A percentile compares a stretch with the other conserved stretches of the same genome.
Conservation (phyloP, 768 basidiomycete species). For the Sarcodon sp. region DNA sequence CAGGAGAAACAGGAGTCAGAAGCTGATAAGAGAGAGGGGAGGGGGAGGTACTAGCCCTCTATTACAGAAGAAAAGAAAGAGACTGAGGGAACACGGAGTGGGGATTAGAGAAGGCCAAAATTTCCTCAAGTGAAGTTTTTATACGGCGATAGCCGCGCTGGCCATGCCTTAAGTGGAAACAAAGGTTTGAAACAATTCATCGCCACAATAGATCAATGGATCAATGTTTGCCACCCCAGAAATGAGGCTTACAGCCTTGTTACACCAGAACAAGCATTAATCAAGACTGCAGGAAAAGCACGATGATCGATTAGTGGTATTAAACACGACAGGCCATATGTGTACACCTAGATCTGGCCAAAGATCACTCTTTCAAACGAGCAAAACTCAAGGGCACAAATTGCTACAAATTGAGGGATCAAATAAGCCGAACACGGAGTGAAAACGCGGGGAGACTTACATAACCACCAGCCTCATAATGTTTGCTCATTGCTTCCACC, state of each 20-base stretch:
- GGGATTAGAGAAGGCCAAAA: not conserved
- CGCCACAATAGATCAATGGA: too few relatives aligned
- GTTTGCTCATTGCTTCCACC: slow-evolving; percentile 98
- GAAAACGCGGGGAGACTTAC: slow-evolving; percentile 33
- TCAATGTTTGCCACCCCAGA: too few relatives aligned
- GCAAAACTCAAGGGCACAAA: slow-evolving; percentile 38
- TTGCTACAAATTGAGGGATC: slow-evolving; percentile 19
- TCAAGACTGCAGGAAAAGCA: too few relatives aligned
- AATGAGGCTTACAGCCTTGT: too few relatives aligned
- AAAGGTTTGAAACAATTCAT: too few relatives aligned
- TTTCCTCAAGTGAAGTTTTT: not conserved
- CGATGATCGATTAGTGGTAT: too few relatives aligned
- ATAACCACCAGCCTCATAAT: slow-evolving; percentile 83
- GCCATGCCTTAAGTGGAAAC: not conserved
- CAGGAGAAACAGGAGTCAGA: slow-evolving; percentile 14
- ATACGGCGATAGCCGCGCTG: not conserved
- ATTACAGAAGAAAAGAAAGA: not conserved
- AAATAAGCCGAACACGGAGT: slow-evolving; percentile 14
- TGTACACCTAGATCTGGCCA: too few relatives aligned
- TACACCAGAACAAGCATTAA: too few relatives aligned
- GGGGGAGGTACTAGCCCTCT: not conserved
- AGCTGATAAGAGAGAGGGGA: not conserved
- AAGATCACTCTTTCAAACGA: slow-evolving; percentile 21
- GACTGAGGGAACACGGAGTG: not conserved
- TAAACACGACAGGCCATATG: slow-evolving; percentile 4